Evolutionary conservation across 75 land plant species (phyloP).

Genomic region (Cupressus sempervirens): DNA sequence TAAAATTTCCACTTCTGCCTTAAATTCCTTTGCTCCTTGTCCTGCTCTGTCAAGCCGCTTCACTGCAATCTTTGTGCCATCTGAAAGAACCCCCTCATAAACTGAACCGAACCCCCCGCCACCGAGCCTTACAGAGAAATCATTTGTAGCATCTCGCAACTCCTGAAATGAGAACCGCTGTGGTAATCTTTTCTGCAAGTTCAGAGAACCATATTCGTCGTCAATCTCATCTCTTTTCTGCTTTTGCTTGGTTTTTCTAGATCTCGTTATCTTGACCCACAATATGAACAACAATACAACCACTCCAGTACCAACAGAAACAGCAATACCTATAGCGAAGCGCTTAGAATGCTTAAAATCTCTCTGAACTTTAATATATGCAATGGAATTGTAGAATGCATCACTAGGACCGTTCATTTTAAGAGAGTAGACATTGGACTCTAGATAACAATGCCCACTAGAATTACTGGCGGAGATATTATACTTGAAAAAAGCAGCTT

Average conservation of each 20-base stretch:
- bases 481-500: conserved; percentile 28
- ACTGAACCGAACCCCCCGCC: conserved; percentile 18
- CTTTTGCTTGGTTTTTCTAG: neutral
- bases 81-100: conserved; percentile 3
- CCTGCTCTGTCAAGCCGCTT: conserved; percentile 7
- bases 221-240: neutral
- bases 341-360: neutral
- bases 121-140: conserved; percentile 10
- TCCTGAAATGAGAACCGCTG: neutral
- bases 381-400: conserved; percentile 12
- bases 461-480: neutral
- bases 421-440: conserved; percentile 20
- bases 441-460: conserved; percentile 23
- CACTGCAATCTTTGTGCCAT: conserved; percentile 8
- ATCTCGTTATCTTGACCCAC: neutral
- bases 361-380: conserved; percentile 20
- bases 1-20: conserved; percentile 13
- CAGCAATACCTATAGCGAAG: neutral
- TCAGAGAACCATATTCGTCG: neutral
- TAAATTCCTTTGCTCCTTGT: neutral
- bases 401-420: neutral
- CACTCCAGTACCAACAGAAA: neutral
- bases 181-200: neutral
- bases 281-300: neutral
- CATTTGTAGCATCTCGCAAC: neutral